Evolutionary conservation across 495 filamentous ascomycete genomes (phyloP).

Genomic region (Penicillium chermesinum): DNA sequence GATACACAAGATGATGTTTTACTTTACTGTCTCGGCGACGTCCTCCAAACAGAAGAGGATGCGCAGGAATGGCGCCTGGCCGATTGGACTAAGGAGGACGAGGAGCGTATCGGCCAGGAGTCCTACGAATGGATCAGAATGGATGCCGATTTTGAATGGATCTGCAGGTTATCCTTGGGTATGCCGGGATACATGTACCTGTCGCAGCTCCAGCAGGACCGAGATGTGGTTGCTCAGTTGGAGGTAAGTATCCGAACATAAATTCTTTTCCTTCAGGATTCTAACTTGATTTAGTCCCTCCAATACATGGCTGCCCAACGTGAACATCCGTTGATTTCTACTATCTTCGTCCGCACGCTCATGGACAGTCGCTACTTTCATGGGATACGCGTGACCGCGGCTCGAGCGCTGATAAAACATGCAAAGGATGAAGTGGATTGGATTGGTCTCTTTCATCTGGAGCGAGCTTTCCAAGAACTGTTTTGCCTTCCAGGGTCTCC

Average conservation of each 20-base stretch:
- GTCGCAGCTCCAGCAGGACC: conserved; percentile 94
- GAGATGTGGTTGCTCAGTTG: conserved; percentile 91
- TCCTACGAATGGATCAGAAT: conserved; percentile 98
- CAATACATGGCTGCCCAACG: conserved; percentile 55
- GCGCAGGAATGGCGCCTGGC: conserved; percentile 73
- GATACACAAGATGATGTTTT: conserved; percentile 80
- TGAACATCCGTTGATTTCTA: conserved; percentile 70
- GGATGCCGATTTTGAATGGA: conserved; percentile 98
- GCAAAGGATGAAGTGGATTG: conserved; percentile 64
- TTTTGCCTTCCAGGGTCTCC: conserved; percentile 72
- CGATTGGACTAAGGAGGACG: conserved; percentile 84
- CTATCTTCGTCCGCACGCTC: conserved; percentile 78
- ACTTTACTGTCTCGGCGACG: conserved; percentile 89
- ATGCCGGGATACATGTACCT: conserved; percentile 96
- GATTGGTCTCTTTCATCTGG: conserved; percentile 79
- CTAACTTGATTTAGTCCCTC: conserved; percentile 40
- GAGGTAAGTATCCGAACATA: conserved; percentile 47
- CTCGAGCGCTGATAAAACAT: conserved; percentile 66
- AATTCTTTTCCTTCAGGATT: not conserved
- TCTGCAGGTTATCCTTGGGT: conserved; percentile 69
- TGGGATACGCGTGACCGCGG: conserved; percentile 80
- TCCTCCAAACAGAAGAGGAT: conserved; percentile 77
- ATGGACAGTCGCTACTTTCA: conserved; percentile 93
- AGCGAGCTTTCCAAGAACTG: conserved; percentile 76
- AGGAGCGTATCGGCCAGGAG: conserved; percentile 86